Evolutionary conservation across 2,329 filamentous ascomycete genomes (phyloP).

Genomic region (Aspergillus costaricaensis): DNA sequence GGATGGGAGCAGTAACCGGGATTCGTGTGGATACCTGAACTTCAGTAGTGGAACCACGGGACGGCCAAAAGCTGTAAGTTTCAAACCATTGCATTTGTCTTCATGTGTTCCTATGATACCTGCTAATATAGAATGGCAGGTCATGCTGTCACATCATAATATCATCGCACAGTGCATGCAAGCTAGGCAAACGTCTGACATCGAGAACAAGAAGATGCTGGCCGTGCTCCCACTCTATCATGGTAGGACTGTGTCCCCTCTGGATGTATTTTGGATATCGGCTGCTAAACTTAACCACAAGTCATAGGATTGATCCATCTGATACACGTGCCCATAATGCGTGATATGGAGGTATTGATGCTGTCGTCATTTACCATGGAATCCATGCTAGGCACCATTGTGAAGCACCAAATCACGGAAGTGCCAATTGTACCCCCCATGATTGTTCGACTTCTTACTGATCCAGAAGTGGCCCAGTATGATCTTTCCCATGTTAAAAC

Average conservation of each 20-base stretch:
- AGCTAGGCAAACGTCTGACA: conserved; percentile 54
- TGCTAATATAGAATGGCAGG: conserved; percentile 22
- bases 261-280: not conserved
- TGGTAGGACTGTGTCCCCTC: conserved; percentile 32
- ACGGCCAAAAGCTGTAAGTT: conserved; percentile 48
- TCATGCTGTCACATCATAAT: conserved; percentile 58
- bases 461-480: conserved; percentile 48
- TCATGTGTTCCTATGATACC: too few species aligned
- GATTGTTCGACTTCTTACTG: conserved; percentile 61
- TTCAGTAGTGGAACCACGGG: conserved; percentile 55
- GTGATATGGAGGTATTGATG: conserved; percentile 69
- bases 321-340: conserved; percentile 62
- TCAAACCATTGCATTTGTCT: too few species aligned
- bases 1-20: conserved; percentile 56
- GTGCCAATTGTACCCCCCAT: conserved; percentile 63
- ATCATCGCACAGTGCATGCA: conserved; percentile 65
- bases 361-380: conserved; percentile 65
- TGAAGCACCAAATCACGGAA: conserved; percentile 56
- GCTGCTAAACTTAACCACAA: conserved; percentile 6
- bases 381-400: conserved; percentile 56
- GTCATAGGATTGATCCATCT: conserved; percentile 64
- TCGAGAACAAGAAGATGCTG: conserved; percentile 52
- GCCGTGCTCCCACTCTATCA: conserved; percentile 64
- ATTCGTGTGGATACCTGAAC: conserved; percentile 56
- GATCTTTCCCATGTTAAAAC: conserved; percentile 58